These are phyloP conservation scores for Xylaria sp. DNA, from an alignment of 2,329 filamentous ascomycete species.

Conservation along the genomic window DNA sequence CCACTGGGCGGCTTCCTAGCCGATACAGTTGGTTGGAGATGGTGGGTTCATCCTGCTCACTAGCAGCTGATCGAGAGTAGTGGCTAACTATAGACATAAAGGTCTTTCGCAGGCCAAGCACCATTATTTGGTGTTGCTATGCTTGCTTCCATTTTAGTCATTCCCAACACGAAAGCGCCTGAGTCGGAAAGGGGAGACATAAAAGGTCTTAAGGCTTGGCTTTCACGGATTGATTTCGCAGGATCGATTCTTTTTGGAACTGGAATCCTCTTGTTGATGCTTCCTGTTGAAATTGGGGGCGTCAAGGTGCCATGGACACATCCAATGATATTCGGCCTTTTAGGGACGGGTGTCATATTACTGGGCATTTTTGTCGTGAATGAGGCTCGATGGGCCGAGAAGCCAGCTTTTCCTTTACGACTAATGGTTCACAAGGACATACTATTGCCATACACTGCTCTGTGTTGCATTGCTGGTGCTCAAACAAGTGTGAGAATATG, in stretches of 20 bases:
- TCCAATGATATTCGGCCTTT: constrained; percentile 50
- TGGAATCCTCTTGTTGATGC: constrained; percentile 53
- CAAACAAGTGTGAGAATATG: constrained; percentile 63
- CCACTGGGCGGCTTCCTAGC: constrained; percentile 70
- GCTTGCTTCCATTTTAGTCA: constrained; percentile 50
- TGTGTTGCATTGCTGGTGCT: constrained; percentile 64
- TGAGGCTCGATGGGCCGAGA: constrained; percentile 58
- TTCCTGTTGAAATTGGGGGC: constrained; percentile 56
- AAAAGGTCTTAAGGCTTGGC: constrained; percentile 47
- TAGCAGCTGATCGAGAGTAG: neutral
- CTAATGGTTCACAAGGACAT: constrained; percentile 65
- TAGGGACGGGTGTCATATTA: constrained; percentile 47
- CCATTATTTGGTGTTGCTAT: constrained; percentile 65
- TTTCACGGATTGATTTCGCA: constrained; percentile 68
- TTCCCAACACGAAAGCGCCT: constrained; percentile 50
- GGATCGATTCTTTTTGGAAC: constrained; percentile 60
- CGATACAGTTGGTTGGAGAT: constrained; percentile 73
- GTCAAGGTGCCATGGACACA: constrained; percentile 54
- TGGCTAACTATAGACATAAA: constrained; percentile 34
- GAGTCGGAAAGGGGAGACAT: constrained; percentile 22
- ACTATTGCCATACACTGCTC: constrained; percentile 64
- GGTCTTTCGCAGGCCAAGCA: constrained; percentile 68
- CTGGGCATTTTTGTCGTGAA: constrained; percentile 51
- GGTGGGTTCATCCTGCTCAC: constrained; percentile 54
- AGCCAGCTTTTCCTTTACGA: constrained; percentile 69